Evolutionary conservation across 495 filamentous ascomycete genomes (phyloP).

Genomic region (Trichoderma virens): DNA sequence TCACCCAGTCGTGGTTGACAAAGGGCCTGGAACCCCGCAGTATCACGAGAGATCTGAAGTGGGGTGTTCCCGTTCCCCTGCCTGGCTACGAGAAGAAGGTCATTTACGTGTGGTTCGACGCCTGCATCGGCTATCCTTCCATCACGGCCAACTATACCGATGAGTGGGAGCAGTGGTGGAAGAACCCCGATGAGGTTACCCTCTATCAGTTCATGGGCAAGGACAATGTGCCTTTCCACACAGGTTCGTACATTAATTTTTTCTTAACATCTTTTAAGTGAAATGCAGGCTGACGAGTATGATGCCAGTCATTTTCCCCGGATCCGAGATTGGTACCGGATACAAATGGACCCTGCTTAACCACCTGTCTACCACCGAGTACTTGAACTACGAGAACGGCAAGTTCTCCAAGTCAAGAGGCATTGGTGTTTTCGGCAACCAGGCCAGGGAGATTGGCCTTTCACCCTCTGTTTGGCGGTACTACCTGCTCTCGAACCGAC

Average conservation of each 20-base stretch:
- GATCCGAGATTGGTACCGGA: conserved; percentile 71
- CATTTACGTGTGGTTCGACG: conserved; percentile 98
- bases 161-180: conserved; percentile 95
- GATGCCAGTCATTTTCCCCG: conserved; percentile 75
- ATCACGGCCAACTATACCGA: conserved; percentile 91
- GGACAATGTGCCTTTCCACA: conserved; percentile 91
- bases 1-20: conserved; percentile 71
- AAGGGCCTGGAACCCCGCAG: conserved; percentile 74
- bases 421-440: conserved; percentile 85
- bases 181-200: conserved; percentile 76
- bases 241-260: conserved; percentile 20
- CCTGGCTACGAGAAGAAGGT: conserved; percentile 71
- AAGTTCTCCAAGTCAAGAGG: conserved; percentile 93
- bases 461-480: conserved; percentile 85
- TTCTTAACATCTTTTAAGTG: conserved; percentile 18
- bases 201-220: conserved; percentile 98
- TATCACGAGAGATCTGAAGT: conserved; percentile 89
- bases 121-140: conserved; percentile 90
- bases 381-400: conserved; percentile 89
- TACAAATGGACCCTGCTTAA: conserved; percentile 89
- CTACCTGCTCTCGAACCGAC: conserved; percentile 80
- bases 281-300: not conserved
- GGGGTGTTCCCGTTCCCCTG: conserved; percentile 70
- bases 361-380: conserved; percentile 85
- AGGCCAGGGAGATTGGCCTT: conserved; percentile 82